Evolutionary conservation across 208 protist species (phyloP).

Genomic region (Leishmania martiniquensis): DNA sequence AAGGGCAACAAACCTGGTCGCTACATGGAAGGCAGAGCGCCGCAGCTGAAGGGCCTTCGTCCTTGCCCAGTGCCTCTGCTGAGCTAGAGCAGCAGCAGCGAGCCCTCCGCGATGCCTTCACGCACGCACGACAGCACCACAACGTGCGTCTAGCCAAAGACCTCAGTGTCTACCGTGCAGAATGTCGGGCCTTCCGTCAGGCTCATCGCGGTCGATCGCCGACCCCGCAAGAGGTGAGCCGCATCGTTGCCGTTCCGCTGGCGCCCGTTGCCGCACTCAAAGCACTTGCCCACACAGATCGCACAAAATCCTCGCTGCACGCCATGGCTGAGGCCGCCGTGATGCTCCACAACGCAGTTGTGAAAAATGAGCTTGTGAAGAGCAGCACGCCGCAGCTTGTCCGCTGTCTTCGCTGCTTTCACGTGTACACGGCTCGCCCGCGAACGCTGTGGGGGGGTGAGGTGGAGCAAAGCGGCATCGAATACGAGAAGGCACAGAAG

Average conservation of each 20-base stretch:
- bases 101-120: constrained; percentile 30
- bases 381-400: constrained; percentile 61
- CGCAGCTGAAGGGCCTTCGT: background rate
- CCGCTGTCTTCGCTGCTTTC: constrained; percentile 82
- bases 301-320: constrained; percentile 31
- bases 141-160: constrained; percentile 70
- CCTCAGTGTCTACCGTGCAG: constrained; percentile 39
- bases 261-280: constrained; percentile 65
- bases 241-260: constrained; percentile 59
- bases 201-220: constrained; percentile 50
- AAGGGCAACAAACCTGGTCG: background rate
- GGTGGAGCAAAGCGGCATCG: constrained; percentile 68
- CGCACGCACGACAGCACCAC: constrained; percentile 35
- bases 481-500: constrained; percentile 54
- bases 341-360: constrained; percentile 62
- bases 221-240: constrained; percentile 48
- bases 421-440: constrained; percentile 74
- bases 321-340: constrained; percentile 45
- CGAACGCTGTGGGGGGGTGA: constrained; percentile 64
- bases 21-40: background rate
- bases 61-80: background rate
- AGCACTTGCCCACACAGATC: constrained; percentile 40
- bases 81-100: constrained; percentile 12
- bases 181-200: constrained; percentile 53
- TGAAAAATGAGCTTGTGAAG: constrained; percentile 65